Base-by-base conservation (phyloP, 2,329 filamentous ascomycete species). In the Tolypocladium nubicola region DNA sequence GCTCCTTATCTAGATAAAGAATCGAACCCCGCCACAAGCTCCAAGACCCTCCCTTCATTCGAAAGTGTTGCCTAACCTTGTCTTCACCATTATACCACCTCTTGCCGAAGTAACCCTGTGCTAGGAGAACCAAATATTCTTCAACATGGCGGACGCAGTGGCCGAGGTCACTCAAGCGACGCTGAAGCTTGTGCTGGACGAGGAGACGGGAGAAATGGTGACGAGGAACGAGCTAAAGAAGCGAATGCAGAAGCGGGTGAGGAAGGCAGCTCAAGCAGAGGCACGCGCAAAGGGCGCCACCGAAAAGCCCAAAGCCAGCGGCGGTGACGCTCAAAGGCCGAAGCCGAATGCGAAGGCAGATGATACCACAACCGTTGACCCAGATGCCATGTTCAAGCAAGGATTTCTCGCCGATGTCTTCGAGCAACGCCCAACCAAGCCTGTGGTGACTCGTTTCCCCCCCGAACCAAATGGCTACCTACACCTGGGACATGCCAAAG, bases 401-500 rank as follows among this genome's bases (percentile, higher is more conserved):
- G 89, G 88, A 38, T 93, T 90, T 73, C 79, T 92, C 39, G 77
- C 80, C 54, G 83, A 87, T 3, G 87, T 92, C 39, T 89, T 85
- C 73, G 81, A 86, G 60, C 81, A 87, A 70, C 79, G 84, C 53
- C 85, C 85, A 2, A 75, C 78, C 52, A 81, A 80, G 62, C 73
- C 76, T 13, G 84, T 87, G n/a, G 72, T 86, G 53, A 91, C 88
- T 3, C 84, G 88, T 62, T 92, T 93, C 67, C 89, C 89, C 1
- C 89, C 89, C 26, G 89, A 93, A 73, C 94, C 94, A 52, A 97
- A 97, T 71, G 94, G 93, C 56, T 97, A 88, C 70, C 81, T 97
- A 10, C 92, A 97, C 68, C 88, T 97, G 64, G 93, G 93, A n/a
- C 94, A 97, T 70, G 89, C 88, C 62, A 97, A 97, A 76, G 93